Evolutionary conservation across 345 rosid species (phyloP), one percentile per base, ranked within the genome.

Genomic region (Geranium rotundifolium): DNA sequence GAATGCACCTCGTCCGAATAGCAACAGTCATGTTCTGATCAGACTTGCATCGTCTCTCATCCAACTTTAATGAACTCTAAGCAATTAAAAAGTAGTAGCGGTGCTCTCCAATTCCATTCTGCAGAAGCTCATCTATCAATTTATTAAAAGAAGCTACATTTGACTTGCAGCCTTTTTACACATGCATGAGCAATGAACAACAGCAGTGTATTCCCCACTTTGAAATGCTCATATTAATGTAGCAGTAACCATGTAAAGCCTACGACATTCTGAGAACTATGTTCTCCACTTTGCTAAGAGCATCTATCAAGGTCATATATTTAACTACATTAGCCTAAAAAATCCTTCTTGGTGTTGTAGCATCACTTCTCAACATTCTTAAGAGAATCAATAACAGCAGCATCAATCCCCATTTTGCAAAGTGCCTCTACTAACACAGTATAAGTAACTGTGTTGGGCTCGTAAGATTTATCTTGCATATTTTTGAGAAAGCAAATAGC

Each of bases 241-340:
- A 4, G 6, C 13, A 46, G 15, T 9, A 46, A 46, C 52, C 14
- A 12, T 46, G 52, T 46, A 7, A 46, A 46, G 52, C 52, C 52
- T 46, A 46, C 16, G 12, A 9, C 52, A 46, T 46, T 7, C 52
- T 14, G 73, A 87, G 87, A 29, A 76, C 73, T 41, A 89, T 72
- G 62, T 87, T 84, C 13, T 95, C 96, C 67, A 77, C 84, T 83
- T 65, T 85, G 61, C 79, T 85, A 62, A 80, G 64, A 69, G 90
- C 87, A 41, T 84, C 87, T 62, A 91, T 87, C 75, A 91, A 71
- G 0, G 79, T 54, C n/a, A 72, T 91, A 67, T 87, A 91, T 57
- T 87, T 80, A 50, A 79, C 67, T 60, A 80, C 83, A 62, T 67
- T 81, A 39, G 96, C 91, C 65, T 75, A 74, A 65, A 79, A 61